A percentile compares a stretch with the other conserved stretches of the same genome.
Conservation (phyloP, 2,329 filamentous ascomycete species). For the Sarocladium strictum region DNA sequence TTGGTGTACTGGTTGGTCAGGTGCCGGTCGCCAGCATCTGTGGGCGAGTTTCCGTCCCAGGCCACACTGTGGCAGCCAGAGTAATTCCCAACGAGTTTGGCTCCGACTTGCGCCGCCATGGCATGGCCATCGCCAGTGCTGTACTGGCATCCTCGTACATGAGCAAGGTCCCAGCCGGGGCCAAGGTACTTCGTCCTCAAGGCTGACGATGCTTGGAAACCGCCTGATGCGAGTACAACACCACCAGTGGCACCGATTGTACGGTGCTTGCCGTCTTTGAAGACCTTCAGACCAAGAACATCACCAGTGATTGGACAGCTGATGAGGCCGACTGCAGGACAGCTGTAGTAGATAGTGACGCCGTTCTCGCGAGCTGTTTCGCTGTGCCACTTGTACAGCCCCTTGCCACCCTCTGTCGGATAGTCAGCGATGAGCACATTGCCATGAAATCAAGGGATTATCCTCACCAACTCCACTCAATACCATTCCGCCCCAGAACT, state of each 20-base stretch:
- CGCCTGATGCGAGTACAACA: constrained; percentile 53
- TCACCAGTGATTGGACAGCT: background rate
- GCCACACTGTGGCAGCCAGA: constrained; percentile 59
- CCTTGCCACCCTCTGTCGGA: background rate
- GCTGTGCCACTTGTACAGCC: constrained; percentile 12
- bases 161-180: constrained; percentile 55
- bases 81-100: constrained; percentile 51
- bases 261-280: constrained; percentile 21
- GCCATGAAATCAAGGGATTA: background rate
- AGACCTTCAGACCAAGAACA: constrained; percentile 24
- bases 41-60: constrained; percentile 56
- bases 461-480: background rate
- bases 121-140: constrained; percentile 55
- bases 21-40: constrained; percentile 46
- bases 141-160: constrained; percentile 57
- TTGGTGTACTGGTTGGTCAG: constrained; percentile 64
- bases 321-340: background rate
- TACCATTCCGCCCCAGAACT: constrained; percentile 61
- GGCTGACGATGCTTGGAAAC: constrained; percentile 55
- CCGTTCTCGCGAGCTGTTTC: constrained; percentile 10
- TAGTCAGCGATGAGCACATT: background rate
- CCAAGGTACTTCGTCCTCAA: constrained; percentile 50
- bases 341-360: constrained; percentile 5
- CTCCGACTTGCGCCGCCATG: constrained; percentile 43
- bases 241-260: constrained; percentile 27